Evolutionary conservation across 768 basidiomycete genomes (phyloP), one percentile per base, ranked within the genome.

Genomic region (Daedalea quercina): DNA sequence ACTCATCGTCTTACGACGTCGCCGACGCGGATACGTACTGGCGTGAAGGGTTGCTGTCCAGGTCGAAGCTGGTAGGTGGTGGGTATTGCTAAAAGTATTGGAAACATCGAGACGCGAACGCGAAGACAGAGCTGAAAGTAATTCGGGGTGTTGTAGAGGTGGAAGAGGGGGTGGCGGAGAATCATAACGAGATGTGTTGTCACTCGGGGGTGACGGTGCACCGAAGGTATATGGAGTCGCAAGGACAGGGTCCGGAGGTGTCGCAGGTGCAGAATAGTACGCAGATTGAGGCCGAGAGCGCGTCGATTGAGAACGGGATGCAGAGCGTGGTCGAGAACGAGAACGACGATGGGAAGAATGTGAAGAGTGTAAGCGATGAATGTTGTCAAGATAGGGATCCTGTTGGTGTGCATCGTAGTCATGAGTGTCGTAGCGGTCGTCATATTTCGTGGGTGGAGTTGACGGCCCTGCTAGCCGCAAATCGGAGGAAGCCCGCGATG

Each of bases 81-180:
- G 31, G 20, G 31, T 51, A 37, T 9, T 45, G 47, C 52, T 50
- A 42, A 55, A 55, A n/a, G 43, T 50, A 13, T 54, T 44, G 35
- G 47, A 45, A 34, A 57, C 50, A 11, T 23, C 43, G n/a, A 57
- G 44, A 24, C 62, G 60, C 28, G 55, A 59, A 12, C 57, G 65
- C 19, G 60, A 61, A 35, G 58, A 54, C 35, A 65, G 55, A 15
- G 44, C 55, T 9, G 61, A 54, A 2, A 63, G 45, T 41, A 70
- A 49, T 34, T 66, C 65, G 25, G 71, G 70, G 54, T 70, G 82
- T 50, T 74, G 67, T 25, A 82, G 71, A 15, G 78, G 71, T n/a
- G 81, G 81, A 33, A 84, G 60, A 13, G 82, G 80, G 9, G 82
- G 81, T 3, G 67, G 73, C 26, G 69, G 62, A 19, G 57, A 66